Conservation (phyloP, 768 basidiomycete genomes). For the Amanita inopinata region DNA sequence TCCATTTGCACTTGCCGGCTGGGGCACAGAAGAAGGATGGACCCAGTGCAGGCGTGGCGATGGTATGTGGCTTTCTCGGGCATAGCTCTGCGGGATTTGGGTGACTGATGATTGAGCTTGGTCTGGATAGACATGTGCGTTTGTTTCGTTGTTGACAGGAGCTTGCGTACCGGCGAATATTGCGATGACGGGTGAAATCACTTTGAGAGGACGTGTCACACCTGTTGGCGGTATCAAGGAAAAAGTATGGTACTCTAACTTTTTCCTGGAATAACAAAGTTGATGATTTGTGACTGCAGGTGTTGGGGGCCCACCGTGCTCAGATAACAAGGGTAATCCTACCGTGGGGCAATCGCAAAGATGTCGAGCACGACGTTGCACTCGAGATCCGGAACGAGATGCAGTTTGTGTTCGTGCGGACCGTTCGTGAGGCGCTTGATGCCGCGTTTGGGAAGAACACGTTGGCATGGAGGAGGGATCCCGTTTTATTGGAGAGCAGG, state of each 20-base stretch:
- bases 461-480: slow-evolving; percentile 52
- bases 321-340: slow-evolving; percentile 77
- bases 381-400: slow-evolving; percentile 63
- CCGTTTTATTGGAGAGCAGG: slow-evolving; percentile 43
- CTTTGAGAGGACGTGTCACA: slow-evolving; percentile 70
- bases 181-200: slow-evolving; percentile 94
- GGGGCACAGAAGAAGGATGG: slow-evolving; percentile 94
- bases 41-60: slow-evolving; percentile 82
- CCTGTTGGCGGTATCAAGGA: slow-evolving; percentile 90
- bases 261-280: too few relatives aligned
- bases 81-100: background rate
- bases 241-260: too few relatives aligned
- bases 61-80: slow-evolving; percentile 36
- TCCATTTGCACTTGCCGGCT: slow-evolving; percentile 83
- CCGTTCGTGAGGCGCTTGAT: slow-evolving; percentile 70
- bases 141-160: slow-evolving; percentile 77
- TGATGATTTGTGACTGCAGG: too few relatives aligned
- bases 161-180: slow-evolving; percentile 60
- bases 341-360: slow-evolving; percentile 77
- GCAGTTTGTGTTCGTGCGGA: slow-evolving; percentile 75
- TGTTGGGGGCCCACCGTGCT: slow-evolving; percentile 84
- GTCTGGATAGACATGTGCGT: slow-evolving; percentile 60
- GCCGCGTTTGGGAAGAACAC: slow-evolving; percentile 71
- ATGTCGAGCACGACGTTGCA: slow-evolving; percentile 80
- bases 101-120: slow-evolving; percentile 3